Evolutionary conservation across 225 moss, liverwort and hornwort genomes (phyloP).

Genomic region (Physcomitrellopsis africana): DNA sequence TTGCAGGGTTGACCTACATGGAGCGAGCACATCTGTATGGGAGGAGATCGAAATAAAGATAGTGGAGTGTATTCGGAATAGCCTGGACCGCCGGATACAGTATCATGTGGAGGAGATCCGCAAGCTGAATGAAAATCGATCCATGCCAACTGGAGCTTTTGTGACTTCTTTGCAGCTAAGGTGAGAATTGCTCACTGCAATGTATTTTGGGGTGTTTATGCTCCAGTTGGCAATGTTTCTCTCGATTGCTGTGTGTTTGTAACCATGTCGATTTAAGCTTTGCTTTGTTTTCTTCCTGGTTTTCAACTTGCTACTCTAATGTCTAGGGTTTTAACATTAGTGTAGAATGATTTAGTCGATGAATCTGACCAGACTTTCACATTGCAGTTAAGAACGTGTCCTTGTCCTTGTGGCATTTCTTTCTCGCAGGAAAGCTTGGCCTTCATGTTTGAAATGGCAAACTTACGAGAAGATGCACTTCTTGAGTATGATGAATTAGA

Average conservation of each 20-base stretch:
- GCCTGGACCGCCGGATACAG: conserved; percentile 86
- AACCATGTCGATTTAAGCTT: not conserved
- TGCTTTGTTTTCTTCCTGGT: conserved; percentile 11
- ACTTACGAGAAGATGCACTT: conserved; percentile 91
- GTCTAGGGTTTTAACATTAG: conserved; percentile 8
- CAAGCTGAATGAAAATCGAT: conserved; percentile 84
- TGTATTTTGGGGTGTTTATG: not conserved
- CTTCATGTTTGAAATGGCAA: conserved; percentile 99
- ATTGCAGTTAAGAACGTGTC: not conserved
- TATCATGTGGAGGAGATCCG: conserved; percentile 97
- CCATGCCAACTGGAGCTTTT: conserved; percentile 90
- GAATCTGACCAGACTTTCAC: too few species aligned
- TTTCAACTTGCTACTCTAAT: not conserved
- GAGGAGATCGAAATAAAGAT: conserved; percentile 92
- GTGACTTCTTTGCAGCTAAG: conserved; percentile 93
- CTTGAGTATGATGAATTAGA: conserved; percentile 99
- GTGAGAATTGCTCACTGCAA: conserved; percentile 38
- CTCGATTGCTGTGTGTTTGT: not conserved
- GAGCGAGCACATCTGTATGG: conserved; percentile 71
- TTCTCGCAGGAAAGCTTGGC: conserved; percentile 89
- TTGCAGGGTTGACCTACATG: conserved; percentile 85
- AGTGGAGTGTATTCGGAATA: conserved; percentile 88
- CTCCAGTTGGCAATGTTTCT: too few species aligned
- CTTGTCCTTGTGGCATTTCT: conserved; percentile 25
- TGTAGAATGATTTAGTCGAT: too few species aligned